A percentile compares a stretch with the other conserved stretches of the same genome.
Conservation (phyloP, 2,329 filamentous ascomycete species). For the Daldinia sp. region DNA sequence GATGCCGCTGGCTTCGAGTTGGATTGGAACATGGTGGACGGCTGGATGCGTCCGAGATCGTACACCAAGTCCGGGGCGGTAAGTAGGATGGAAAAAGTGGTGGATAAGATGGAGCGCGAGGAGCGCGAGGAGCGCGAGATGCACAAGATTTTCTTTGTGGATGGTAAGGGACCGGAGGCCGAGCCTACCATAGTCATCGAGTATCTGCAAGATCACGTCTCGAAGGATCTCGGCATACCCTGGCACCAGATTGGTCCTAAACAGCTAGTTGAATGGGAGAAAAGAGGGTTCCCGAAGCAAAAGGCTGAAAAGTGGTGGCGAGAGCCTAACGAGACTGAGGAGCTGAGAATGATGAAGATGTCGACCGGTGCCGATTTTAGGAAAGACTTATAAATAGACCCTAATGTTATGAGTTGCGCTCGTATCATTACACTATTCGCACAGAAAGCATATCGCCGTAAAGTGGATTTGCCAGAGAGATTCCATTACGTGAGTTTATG, state of each 20-base stretch:
- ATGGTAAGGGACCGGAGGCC: constrained; percentile 8
- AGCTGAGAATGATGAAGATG: constrained; percentile 36
- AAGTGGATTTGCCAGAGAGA: neutral
- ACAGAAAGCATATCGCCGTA: neutral
- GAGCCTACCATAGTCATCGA: neutral
- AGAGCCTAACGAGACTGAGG: constrained; percentile 38
- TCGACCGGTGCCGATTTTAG: constrained; percentile 21
- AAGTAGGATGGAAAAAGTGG: constrained; percentile 14
- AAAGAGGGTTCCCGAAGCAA: constrained; percentile 44
- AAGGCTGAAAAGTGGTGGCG: constrained; percentile 42
- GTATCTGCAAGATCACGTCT: constrained; percentile 44
- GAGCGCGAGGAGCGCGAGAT: constrained; percentile 20
- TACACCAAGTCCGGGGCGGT: constrained; percentile 28
- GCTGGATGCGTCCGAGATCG: constrained; percentile 21
- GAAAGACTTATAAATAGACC: constrained; percentile 31
- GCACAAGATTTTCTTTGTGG: constrained; percentile 35
- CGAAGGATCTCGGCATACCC: constrained; percentile 45
- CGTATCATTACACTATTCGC: neutral
- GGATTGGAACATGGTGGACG: constrained; percentile 37
- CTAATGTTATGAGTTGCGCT: neutral
- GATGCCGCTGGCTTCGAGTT: constrained; percentile 40
- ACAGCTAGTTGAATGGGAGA: constrained; percentile 38
- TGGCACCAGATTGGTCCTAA: constrained; percentile 41
- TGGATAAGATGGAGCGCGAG: constrained; percentile 19
- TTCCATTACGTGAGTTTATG: neutral